phyloP scores from a whole-genome alignment of 192 early-diverging fungal genomes.

The Coemansia sp. region DNA sequence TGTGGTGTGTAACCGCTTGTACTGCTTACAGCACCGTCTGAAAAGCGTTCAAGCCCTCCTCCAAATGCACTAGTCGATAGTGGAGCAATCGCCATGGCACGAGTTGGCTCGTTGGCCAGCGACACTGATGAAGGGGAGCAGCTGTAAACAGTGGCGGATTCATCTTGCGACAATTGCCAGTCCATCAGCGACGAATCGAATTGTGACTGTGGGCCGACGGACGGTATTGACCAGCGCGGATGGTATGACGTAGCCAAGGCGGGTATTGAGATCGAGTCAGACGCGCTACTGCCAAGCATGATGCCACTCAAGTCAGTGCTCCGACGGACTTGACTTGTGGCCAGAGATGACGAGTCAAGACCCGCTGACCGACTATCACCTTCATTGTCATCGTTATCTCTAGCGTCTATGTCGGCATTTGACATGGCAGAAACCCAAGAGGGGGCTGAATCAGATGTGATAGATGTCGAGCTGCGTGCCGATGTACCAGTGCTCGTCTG shows the following conservation, averaged over 20 bases:
- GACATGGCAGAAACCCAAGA: slow-evolving; percentile 45
- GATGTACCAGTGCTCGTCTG: slow-evolving; percentile 29
- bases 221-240: slow-evolving; percentile 10
- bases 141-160: slow-evolving; percentile 16
- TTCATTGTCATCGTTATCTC: slow-evolving; percentile 22
- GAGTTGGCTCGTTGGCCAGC: neutral
- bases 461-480: slow-evolving; percentile 48
- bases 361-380: neutral
- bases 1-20: neutral
- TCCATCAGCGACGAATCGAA: slow-evolving; percentile 42
- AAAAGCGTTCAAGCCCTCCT: neutral
- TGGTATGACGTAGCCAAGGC: slow-evolving; percentile 1
- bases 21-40: neutral
- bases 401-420: slow-evolving; percentile 23
- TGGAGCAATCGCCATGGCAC: slow-evolving; percentile 4
- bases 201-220: neutral
- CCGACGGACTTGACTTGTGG: neutral
- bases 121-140: slow-evolving; percentile 17
- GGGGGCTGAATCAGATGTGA: slow-evolving; percentile 30
- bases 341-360: neutral
- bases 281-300: neutral
- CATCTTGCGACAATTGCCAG: slow-evolving; percentile 42
- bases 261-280: neutral
- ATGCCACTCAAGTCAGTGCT: neutral
- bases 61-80: slow-evolving; percentile 1